phyloP scores from a whole-genome alignment of 2,329 filamentous ascomycete species.

The Helotiales sp. region DNA sequence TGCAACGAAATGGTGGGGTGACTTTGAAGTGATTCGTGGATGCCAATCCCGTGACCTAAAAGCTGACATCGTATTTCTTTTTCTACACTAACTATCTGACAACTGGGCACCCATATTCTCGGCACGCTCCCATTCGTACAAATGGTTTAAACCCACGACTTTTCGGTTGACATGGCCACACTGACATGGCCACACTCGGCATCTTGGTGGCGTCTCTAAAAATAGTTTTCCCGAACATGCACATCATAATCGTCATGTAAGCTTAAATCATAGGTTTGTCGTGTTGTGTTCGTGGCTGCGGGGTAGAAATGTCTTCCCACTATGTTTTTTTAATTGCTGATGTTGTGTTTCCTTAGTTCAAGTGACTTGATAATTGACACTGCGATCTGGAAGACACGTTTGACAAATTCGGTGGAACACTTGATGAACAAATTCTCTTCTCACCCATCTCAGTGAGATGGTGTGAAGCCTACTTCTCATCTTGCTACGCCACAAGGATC shows the following conservation, averaged over 20 bases:
- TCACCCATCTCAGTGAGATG: background rate
- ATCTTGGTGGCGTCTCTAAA: background rate
- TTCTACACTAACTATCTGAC: background rate
- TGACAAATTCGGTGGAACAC: background rate
- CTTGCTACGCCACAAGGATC: background rate
- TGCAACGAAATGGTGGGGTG: too few species aligned
- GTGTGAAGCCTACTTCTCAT: background rate
- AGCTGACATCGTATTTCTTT: background rate
- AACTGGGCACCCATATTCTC: background rate
- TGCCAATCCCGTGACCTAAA: background rate
- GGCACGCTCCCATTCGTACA: background rate
- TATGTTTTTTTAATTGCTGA: background rate
- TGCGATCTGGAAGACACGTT: background rate
- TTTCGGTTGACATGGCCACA: background rate
- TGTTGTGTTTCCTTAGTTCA: background rate
- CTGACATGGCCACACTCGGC: background rate
- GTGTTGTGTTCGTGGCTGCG: background rate
- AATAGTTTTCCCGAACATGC: background rate
- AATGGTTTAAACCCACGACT: background rate
- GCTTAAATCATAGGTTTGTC: conserved; percentile 1
- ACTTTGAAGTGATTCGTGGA: background rate
- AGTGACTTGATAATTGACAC: too few species aligned
- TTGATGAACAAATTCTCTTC: background rate
- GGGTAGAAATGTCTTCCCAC: background rate
- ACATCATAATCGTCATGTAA: background rate